These are phyloP conservation scores for Trypanosoma congolense DNA, from an alignment of 208 protist genomes.

Conservation along the genomic window DNA sequence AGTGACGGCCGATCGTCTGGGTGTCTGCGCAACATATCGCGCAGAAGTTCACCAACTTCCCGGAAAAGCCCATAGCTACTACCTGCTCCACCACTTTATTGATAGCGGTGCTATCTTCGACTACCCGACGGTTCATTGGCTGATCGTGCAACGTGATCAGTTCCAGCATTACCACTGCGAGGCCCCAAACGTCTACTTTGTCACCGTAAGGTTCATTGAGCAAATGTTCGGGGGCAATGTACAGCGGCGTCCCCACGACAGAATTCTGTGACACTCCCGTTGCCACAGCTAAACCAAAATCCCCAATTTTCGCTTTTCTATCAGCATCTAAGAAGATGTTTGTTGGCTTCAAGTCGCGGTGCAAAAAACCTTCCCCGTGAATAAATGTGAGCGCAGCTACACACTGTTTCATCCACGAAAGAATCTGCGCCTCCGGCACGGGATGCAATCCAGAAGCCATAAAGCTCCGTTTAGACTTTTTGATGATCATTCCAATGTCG, in stretches of 20 bases:
- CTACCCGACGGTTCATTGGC: slow-evolving; percentile 77
- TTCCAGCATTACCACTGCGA: slow-evolving; percentile 77
- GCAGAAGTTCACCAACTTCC: slow-evolving; percentile 45
- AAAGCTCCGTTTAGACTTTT: slow-evolving; percentile 51
- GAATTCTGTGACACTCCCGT: slow-evolving; percentile 57
- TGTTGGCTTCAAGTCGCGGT: slow-evolving; percentile 88
- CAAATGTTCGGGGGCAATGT: slow-evolving; percentile 89
- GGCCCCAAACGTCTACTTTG: slow-evolving; percentile 85
- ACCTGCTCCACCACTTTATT: slow-evolving; percentile 56
- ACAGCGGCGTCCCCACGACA: slow-evolving; percentile 86
- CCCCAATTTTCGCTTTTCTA: slow-evolving; percentile 75
- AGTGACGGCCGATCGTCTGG: slow-evolving; percentile 58
- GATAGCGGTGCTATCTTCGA: slow-evolving; percentile 48
- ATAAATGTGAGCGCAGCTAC: slow-evolving; percentile 73
- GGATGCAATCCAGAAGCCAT: slow-evolving; percentile 68
- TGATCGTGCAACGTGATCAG: slow-evolving; percentile 71
- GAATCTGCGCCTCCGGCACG: slow-evolving; percentile 48
- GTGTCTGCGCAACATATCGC: slow-evolving; percentile 70
- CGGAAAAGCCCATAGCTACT: slow-evolving; percentile 55
- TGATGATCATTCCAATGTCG: slow-evolving; percentile 61
- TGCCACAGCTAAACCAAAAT: slow-evolving; percentile 83
- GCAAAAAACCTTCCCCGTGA: slow-evolving; percentile 76
- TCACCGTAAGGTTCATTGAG: slow-evolving; percentile 74
- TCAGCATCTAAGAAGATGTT: slow-evolving; percentile 88
- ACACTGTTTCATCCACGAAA: slow-evolving; percentile 79